A percentile compares a stretch with the other conserved stretches of the same genome.
These are phyloP conservation scores for Paecilomyces dactylethromorphus DNA, from an alignment of 2,329 filamentous ascomycete species.

Conservation along the genomic window DNA sequence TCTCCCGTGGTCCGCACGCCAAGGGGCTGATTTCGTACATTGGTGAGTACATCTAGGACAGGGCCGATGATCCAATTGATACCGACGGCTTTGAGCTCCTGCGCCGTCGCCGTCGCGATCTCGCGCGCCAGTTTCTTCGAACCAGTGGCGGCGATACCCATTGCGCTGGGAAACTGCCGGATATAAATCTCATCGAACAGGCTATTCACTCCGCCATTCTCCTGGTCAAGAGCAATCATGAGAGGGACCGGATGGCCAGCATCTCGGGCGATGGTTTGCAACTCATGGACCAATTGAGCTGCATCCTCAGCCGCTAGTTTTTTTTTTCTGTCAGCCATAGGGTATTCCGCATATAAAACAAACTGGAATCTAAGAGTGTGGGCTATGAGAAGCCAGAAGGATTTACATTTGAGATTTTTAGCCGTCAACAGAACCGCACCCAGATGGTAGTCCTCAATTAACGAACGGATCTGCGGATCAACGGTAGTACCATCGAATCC, in stretches of 20 bases:
- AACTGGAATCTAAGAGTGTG: not conserved
- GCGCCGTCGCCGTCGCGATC: conserved; percentile 85
- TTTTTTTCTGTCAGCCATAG: conserved; percentile 22
- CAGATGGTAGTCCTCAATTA: conserved; percentile 66
- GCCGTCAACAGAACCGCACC: conserved; percentile 70
- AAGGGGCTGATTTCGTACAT: conserved; percentile 82
- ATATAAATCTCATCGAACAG: conserved; percentile 94
- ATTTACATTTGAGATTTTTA: conserved; percentile 63
- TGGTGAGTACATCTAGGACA: conserved; percentile 87
- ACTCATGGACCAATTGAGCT: conserved; percentile 76
- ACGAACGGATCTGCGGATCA: conserved; percentile 55
- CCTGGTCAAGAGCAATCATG: conserved; percentile 87
- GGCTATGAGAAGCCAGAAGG: conserved; percentile 1
- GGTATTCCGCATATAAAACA: conserved; percentile 8
- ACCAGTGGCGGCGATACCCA: conserved; percentile 92
- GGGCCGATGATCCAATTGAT: conserved; percentile 95
- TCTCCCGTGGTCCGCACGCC: conserved; percentile 87
- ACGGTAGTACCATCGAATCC: conserved; percentile 60
- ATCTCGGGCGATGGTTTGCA: conserved; percentile 86
- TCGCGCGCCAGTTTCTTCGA: conserved; percentile 79
- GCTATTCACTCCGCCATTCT: conserved; percentile 97
- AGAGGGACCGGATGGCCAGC: conserved; percentile 85
- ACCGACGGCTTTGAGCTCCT: conserved; percentile 85
- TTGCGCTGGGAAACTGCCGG: conserved; percentile 91
- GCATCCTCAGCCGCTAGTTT: conserved; percentile 78